Evolutionary conservation across 2,329 filamentous ascomycete genomes (phyloP), one percentile per base, ranked within the genome.

Genomic region (Pseudophaeomoniella oleicola): DNA sequence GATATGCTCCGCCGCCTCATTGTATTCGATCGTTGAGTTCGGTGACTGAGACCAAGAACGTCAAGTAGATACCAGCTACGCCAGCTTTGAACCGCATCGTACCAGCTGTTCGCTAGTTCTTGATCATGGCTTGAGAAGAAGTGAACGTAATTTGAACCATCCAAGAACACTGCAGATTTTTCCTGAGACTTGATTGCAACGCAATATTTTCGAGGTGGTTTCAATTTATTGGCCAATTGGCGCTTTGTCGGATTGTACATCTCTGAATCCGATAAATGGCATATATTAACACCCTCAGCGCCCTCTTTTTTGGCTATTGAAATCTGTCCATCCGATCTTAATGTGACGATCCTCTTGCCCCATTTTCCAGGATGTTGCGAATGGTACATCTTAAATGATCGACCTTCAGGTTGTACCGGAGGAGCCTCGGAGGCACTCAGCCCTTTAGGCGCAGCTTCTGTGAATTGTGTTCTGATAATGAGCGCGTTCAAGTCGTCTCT

Each of bases 161-260:
- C 78, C 37, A 85, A 62, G 50, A 94, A 94, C 50, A 93, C 77
- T 39, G 73, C 76, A 0, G 80, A 80, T 57, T 88, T 93, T 52
- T 94, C 80, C 60, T 94, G 86, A 47, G 83, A 92, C 59, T 94
- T 94, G 47, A 96, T 70, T 1, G 85, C 87, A 50, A 82, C 88
- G 59, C 84, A 93, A 46, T 77, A 69, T 51, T 78, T 81, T 57
- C 90, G 93, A 0, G 88, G 88, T 1, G 86, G 80, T 49, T 80
- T 86, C 37, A 94, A 67, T 44, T 74, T 70, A 49, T 79, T 81
- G 27, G 73, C 67, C 43, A 75, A 60, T 45, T 84, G 76, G 32
- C 73, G 70, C 36, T 73, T 67, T 4, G 76, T 84, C 2, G 84
- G 81, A 1, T 69, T 73, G 59, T 94, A 94, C 34, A 94, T 81